A percentile compares a stretch with the other conserved stretches of the same genome.
Conservation (phyloP, 371 early-diverging fungal species). For the Mucor sp. region DNA sequence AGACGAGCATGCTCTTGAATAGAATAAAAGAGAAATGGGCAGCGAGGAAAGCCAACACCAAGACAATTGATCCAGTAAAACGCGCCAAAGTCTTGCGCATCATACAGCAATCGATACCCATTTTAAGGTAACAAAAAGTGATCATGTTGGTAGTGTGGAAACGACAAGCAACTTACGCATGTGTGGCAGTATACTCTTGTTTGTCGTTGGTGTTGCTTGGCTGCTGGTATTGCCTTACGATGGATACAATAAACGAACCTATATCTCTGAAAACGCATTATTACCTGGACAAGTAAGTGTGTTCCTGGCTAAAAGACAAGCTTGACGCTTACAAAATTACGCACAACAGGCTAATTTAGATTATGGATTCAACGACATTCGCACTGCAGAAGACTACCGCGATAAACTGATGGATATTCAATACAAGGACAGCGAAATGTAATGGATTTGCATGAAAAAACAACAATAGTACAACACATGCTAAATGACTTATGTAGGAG, state of each 20-base stretch:
- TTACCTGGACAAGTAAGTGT: slow-evolving; percentile 76
- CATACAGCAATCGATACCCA: slow-evolving; percentile 20
- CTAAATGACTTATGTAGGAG: slow-evolving; percentile 34
- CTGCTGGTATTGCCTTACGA: slow-evolving; percentile 55
- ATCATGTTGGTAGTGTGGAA: background rate
- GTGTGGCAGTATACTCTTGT: slow-evolving; percentile 43
- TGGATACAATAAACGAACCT: slow-evolving; percentile 58
- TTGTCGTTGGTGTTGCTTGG: slow-evolving; percentile 53
- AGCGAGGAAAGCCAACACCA: background rate
- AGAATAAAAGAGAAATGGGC: slow-evolving; percentile 18
- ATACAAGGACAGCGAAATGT: slow-evolving; percentile 29
- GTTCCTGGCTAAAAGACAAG: no score
- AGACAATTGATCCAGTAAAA: slow-evolving; percentile 14
- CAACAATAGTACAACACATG: background rate
- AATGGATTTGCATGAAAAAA: slow-evolving; percentile 1
- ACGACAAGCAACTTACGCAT: background rate
- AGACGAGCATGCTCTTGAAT: slow-evolving; percentile 8
- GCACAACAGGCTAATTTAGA: slow-evolving; percentile 58
- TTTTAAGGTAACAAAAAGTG: slow-evolving; percentile 34
- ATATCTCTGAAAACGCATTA: slow-evolving; percentile 84
- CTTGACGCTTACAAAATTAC: no score
- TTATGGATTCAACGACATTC: slow-evolving; percentile 54
- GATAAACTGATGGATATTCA: slow-evolving; percentile 27
- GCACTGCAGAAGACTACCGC: slow-evolving; percentile 55
- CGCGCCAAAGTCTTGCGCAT: slow-evolving; percentile 12